Conservation (phyloP, 768 basidiomycete species). For the Leccinellum albellum region DNA sequence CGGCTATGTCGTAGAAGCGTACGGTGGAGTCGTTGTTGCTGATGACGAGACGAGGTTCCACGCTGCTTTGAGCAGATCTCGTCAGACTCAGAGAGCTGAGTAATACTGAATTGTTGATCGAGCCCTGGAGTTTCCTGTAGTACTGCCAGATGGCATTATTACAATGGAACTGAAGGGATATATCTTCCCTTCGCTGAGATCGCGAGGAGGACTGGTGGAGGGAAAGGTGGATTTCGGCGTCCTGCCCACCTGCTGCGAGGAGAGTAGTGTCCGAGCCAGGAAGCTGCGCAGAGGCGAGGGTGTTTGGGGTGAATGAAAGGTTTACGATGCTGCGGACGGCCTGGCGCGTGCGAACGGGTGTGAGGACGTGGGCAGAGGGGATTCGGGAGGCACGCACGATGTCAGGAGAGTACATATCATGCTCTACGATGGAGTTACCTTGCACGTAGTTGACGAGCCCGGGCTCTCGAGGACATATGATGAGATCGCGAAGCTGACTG, state of each 20-base stretch:
- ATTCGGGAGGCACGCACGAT: conserved; percentile 36
- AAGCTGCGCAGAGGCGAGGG: conserved; percentile 54
- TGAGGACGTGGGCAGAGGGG: conserved; percentile 13
- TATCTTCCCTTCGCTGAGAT: conserved; percentile 16
- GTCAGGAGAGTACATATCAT: conserved; percentile 48
- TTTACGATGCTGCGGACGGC: conserved; percentile 47
- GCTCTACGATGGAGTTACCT: conserved; percentile 52
- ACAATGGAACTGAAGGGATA: conserved; percentile 8
- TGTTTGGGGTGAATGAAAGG: conserved; percentile 59
- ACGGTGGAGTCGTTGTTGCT: conserved; percentile 85
- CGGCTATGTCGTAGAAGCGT: conserved; percentile 73
- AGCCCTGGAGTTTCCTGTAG: conserved; percentile 51
- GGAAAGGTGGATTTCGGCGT: conserved; percentile 68
- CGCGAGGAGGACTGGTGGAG: conserved; percentile 34
- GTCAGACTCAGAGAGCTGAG: conserved; percentile 63
- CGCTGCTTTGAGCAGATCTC: conserved; percentile 56
- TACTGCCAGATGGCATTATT: conserved; percentile 47
- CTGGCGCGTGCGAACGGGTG: conserved; percentile 28
- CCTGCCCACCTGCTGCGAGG: conserved; percentile 75
- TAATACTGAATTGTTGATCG: conserved; percentile 79
- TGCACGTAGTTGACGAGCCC: conserved; percentile 66
- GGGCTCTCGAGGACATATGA: conserved; percentile 66
- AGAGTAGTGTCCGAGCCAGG: conserved; percentile 51
- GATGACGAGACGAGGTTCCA: conserved; percentile 74
- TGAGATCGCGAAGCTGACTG: conserved; percentile 76